A percentile compares a stretch with the other conserved stretches of the same genome.
phyloP scores from a whole-genome alignment of 2,329 filamentous ascomycete species.

The Sporothrix humicola region DNA sequence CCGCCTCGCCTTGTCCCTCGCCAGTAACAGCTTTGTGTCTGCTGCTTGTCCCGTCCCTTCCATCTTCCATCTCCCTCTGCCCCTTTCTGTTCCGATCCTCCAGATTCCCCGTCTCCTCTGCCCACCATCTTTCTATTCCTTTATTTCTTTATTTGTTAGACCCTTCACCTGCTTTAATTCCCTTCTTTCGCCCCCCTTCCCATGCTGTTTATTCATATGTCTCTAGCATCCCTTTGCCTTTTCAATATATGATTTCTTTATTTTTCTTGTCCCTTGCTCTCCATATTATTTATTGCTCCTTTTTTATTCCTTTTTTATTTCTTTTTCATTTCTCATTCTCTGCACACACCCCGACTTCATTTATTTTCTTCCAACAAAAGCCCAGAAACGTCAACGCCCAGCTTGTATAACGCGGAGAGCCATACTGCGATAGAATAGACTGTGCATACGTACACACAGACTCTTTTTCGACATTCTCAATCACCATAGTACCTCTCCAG shows the following conservation, averaged over 20 bases:
- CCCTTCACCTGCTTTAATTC: not conserved
- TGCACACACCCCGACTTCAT: not conserved
- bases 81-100: not conserved
- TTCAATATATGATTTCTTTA: too few species aligned
- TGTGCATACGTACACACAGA: not conserved
- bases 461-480: not conserved
- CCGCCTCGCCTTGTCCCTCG: too few species aligned
- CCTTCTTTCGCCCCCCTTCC: not conserved
- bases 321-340: not conserved
- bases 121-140: not conserved
- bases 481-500: not conserved
- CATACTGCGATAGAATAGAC: not conserved
- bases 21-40: too few species aligned
- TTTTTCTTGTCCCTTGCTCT: too few species aligned
- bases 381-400: not conserved
- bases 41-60: too few species aligned
- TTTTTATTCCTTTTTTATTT: not conserved
- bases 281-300: not conserved
- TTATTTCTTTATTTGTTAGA: not conserved
- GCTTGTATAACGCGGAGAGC: conserved; percentile 17
- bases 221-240: too few species aligned
- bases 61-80: not conserved
- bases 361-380: not conserved
- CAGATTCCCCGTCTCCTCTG: not conserved
- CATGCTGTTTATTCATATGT: not conserved